Evolutionary conservation across 768 basidiomycete species (phyloP), one percentile per base, ranked within the genome.

Genomic region (Nidularia pulvinata): DNA sequence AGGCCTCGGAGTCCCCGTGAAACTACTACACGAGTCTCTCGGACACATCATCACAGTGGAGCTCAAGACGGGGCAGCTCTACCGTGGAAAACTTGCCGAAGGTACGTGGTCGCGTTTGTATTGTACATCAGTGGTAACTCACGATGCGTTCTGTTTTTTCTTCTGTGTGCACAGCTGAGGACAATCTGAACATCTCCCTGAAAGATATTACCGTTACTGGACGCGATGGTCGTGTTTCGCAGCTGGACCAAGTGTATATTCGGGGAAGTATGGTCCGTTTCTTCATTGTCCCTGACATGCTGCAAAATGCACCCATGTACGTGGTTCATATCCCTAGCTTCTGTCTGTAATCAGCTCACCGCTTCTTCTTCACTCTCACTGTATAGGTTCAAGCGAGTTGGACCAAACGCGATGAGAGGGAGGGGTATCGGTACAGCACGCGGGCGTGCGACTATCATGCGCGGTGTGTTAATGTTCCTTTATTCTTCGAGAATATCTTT

Each of bases 241-340:
- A 99, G 69, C 81, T 99, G 49, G 97, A 98, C 76, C 96, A 98
- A 71, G 96, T 98, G 33, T 99, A 99, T 73, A 99, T 99, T 61
- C 82, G 97, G 62, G 97, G 97, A 54, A 95, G 94, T 69, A 97
- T 98, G 92, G 80, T 98, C 59, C 83, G 97, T 59, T 98, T 97
- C 79, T 96, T 98, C 76, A 98, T 98, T 69, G 97, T 99, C 19
- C 97, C 97, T 52, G 97, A 98, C 72, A 98, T 99, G 92, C 78
- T 99, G 61, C 92, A 98, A 68, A 98, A 98, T 69, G 97, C 97
- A 11, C 97, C 97, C 16, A 99, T 99, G 97, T 95, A 66, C 69
- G 91, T 77, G 52, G 51, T 57, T 43, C 36, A 43, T 54, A 39
- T 55, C 25, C 16, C 56, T 11, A 34, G 7, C 33, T 16, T 46